Evolutionary conservation across 2,329 filamentous ascomycete genomes (phyloP), one percentile per base, ranked within the genome.

Genomic region (Trichoderma polysporum): DNA sequence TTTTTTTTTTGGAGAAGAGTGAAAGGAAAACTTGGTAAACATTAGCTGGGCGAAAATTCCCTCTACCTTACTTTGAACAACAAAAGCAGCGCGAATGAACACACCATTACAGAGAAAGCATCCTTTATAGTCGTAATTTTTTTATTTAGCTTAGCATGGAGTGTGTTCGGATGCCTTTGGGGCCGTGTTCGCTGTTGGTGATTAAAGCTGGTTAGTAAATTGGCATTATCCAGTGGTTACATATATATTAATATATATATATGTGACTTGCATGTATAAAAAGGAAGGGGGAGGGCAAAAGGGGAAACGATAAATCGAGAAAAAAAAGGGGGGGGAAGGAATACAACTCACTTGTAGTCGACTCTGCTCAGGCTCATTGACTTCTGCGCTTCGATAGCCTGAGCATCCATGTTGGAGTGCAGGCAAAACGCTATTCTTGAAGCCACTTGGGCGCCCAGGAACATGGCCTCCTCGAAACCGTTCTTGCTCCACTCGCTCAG

Each of bases 401-500:
- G 78, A 31, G 79, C 81, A 66, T 88, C 86, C 73, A 86, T 76
- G 72, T 87, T 87, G 19, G 76, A 75, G 71, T 88, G 85, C 70
- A 87, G 77, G 72, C 85, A 87, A 72, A 85, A 88, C 2, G 84
- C 85, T 63, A 88, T 80, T 22, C 86, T 78, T 2, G 91, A 93
- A 1, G 91, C 92, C 35, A 97, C 91, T 79, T 97, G 92, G 2
- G 92, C 91, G 12, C 94, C 94, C 7, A 97, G 82, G 79, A 97
- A 97, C 74, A 89, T 88, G 57, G 91, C 88, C 79, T 97, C 94
- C 74, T 97, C 94, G 74, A 86, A 85, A 66, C 86, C 83, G 70
- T 89, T 87, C 79, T 91, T 94, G 75, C 93, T 93, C 93, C 93
- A 97, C 78, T 97, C 94, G 12, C 90, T 87, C 71, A 97, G 90